Evolutionary conservation across 805 yeast genomes (phyloP).

Genomic region (Metschnikowia arizonensis): DNA sequence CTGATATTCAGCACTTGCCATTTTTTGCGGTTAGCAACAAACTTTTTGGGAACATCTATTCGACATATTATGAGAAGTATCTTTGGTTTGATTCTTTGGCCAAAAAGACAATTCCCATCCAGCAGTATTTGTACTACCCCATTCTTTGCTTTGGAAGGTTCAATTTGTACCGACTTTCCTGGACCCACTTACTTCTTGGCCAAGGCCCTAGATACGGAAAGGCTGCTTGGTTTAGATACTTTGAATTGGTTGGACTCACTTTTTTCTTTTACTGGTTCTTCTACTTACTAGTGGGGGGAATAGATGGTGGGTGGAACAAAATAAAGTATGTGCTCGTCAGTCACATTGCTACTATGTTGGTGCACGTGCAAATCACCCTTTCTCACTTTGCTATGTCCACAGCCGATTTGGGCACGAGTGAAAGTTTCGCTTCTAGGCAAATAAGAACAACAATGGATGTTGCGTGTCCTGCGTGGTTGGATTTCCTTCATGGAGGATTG

Average conservation of each 20-base stretch:
- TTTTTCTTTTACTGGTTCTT: slow-evolving; percentile 81
- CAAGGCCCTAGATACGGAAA: slow-evolving; percentile 76
- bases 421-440: slow-evolving; percentile 75
- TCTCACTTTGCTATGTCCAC: slow-evolving; percentile 95
- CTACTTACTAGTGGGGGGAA: slow-evolving; percentile 52
- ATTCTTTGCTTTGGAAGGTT: slow-evolving; percentile 79
- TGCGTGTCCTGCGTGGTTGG: slow-evolving; percentile 90
- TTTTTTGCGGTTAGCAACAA: slow-evolving; percentile 81
- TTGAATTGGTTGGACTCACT: slow-evolving; percentile 64
- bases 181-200: slow-evolving; percentile 72
- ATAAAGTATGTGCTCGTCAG: slow-evolving; percentile 64
- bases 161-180: slow-evolving; percentile 75
- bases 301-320: slow-evolving; percentile 53
- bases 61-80: slow-evolving; percentile 71
- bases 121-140: slow-evolving; percentile 70
- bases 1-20: slow-evolving; percentile 90
- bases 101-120: slow-evolving; percentile 53
- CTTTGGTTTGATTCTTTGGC: slow-evolving; percentile 70
- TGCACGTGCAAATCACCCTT: slow-evolving; percentile 88
- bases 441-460: slow-evolving; percentile 92
- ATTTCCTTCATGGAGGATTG: slow-evolving; percentile 85
- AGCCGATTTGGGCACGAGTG: slow-evolving; percentile 75
- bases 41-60: slow-evolving; percentile 63
- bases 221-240: slow-evolving; percentile 83
- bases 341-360: slow-evolving; percentile 80